A percentile compares a stretch with the other conserved stretches of the same genome.
Evolutionary conservation across 176 grass and related monocot species (phyloP).

Genomic region (Puccinellia tenuiflora): DNA sequence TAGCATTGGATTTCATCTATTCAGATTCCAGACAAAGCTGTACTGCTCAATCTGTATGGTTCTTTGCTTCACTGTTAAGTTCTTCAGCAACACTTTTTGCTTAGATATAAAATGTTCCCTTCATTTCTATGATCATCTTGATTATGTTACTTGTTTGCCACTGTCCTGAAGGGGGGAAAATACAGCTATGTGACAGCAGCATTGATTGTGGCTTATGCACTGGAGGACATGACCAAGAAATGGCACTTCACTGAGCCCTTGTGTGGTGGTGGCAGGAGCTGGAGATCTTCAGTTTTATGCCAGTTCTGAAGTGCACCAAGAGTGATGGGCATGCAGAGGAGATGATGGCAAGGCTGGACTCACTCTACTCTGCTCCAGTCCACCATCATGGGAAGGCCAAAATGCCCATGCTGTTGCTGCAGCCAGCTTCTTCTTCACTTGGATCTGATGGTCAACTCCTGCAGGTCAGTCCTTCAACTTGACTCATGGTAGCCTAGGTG

Average conservation of each 20-base stretch:
- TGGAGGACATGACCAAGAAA: background rate
- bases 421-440: constrained; percentile 3
- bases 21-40: background rate
- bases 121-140: background rate
- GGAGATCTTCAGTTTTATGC: background rate
- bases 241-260: constrained; percentile 5
- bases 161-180: background rate
- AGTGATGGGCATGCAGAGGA: background rate
- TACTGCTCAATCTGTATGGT: background rate
- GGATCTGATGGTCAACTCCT: constrained; percentile 14
- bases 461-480: background rate
- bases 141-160: background rate
- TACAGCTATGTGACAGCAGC: background rate
- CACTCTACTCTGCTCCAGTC: background rate
- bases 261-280: background rate
- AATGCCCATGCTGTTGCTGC: background rate
- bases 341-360: constrained; percentile 29
- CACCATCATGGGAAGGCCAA: constrained; percentile 8
- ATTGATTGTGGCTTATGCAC: background rate
- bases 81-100: background rate
- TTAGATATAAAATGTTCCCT: background rate
- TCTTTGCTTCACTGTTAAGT: background rate
- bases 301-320: background rate
- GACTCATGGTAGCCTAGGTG: background rate
- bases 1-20: background rate